A percentile compares a stretch with the other conserved stretches of the same genome.
These are phyloP conservation scores for Fusarium sp. DNA, from an alignment of 2,329 filamentous ascomycete genomes.

Conservation along the genomic window DNA sequence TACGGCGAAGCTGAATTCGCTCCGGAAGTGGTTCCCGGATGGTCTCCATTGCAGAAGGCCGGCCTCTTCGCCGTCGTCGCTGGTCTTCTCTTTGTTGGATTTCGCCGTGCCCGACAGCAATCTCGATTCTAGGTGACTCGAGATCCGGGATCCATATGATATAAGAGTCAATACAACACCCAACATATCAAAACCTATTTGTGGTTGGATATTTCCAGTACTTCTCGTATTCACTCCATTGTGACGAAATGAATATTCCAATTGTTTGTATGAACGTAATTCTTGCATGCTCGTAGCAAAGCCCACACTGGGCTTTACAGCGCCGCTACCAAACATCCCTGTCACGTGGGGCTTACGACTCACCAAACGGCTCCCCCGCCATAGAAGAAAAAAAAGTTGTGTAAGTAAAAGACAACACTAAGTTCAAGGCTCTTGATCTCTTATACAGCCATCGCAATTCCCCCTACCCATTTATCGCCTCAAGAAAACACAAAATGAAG, in stretches of 20 bases:
- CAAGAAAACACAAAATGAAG: slow-evolving; percentile 76
- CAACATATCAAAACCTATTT: slow-evolving; percentile 14
- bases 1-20: slow-evolving; percentile 46
- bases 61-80: slow-evolving; percentile 43
- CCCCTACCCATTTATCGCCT: neutral
- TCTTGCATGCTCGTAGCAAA: neutral
- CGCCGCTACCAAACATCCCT: slow-evolving; percentile 28
- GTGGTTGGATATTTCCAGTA: neutral
- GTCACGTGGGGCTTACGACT: slow-evolving; percentile 52
- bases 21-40: slow-evolving; percentile 39
- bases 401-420: slow-evolving; percentile 46
- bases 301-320: neutral
- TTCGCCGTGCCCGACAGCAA: slow-evolving; percentile 43
- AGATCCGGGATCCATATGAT: slow-evolving; percentile 1
- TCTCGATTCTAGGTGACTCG: slow-evolving; percentile 38
- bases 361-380: slow-evolving; percentile 37
- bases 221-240: neutral
- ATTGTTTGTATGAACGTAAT: neutral
- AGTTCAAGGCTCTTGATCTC: slow-evolving; percentile 10
- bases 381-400: slow-evolving; percentile 52
- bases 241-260: slow-evolving; percentile 4
- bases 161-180: slow-evolving; percentile 34
- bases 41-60: slow-evolving; percentile 45
- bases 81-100: slow-evolving; percentile 41
- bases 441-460: neutral